Base-by-base conservation (phyloP, 129 eudicot species). In the Ambrosia trifida region DNA sequence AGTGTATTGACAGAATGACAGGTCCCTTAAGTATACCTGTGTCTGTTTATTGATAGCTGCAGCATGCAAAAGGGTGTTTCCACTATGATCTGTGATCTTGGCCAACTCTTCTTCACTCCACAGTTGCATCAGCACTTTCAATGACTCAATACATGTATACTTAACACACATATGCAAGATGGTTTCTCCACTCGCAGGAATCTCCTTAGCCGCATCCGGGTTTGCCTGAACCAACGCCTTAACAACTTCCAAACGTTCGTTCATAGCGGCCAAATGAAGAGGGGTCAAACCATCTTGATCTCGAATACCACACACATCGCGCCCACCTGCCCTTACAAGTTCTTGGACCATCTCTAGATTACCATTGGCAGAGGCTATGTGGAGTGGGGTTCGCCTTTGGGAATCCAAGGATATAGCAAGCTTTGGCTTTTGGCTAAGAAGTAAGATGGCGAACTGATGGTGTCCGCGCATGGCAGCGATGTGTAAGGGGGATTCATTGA, bases 21-120 rank as follows among this genome's bases (percentile, higher is more conserved):
- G 28, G 28, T 24, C 28, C 28, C 28, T 14, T 30, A 60, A 10
- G 32, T 3, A 5, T 72, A 82, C 83, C 86, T 82, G 70, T 44
- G 53, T 63, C 8, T 78, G 74, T 66, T 57, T 82, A 4, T 24
- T 45, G 6, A 16, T 57, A 17, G 75, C 75, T 19, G 86, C 83
- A 66, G 74, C 68, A 70, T 82, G 86, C 68, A 82, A 57, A 5
- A 82, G 58, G 38, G 86, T 82, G 52, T 82, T 61, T 6, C 86
- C 86, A 69, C 64, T 57, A 38, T 57, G 63, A 50, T 82, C 80
- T 9, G 13, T 70, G 10, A 62, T 31, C 60, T 69, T 66, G 1
- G 75, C 66, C 41, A 74, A 24, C 64, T 66, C 83, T 1, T 79
- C 64, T 35, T 70, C 74, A 64, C 16, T 36, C 70, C 74, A 56